Base-by-base conservation (phyloP, 1,284 basidiomycete species). In the Golubevia sp. region DNA sequence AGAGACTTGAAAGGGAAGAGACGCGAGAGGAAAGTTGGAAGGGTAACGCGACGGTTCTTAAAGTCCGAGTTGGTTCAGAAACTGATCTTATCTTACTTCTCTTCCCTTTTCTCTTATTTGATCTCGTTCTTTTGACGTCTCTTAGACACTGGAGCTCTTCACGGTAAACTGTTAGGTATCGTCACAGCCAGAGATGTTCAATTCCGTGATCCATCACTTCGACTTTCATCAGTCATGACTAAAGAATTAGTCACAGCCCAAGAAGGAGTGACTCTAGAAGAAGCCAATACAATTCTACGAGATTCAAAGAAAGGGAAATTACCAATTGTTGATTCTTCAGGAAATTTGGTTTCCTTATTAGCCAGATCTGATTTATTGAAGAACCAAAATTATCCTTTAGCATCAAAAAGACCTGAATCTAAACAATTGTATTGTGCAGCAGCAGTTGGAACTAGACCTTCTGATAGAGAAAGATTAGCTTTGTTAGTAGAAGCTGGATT, bases 221-320 rank as follows among this genome's bases (percentile, higher is more conserved):
- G 87, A n/a, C 88, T 98, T 49, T 86, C 88, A n/a, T 87, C 92
- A 55, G 90, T 98, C 65, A 99, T 99, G 96, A 97, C 93, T 59
- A 73, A 63, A 26, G 77, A 83, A 49, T 72, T 83, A 18, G 79
- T 83, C 56, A 79, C 76, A 26, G 80, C 80, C 49, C 62, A 59
- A 50, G 52, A 74, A 61, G 80, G 80, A 55, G 63, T 81, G 56
- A 96, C 94, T 1, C 91, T 99, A 59, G 86, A 89, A 63, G 90
- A 97, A 85, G 97, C 96, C 71, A 99, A 99, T 87, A 87, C 90
- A 78, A 92, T 99, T 78, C 89, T 99, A 38, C 93, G 96, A 56
- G 91, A 93, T 84, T 96, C 92, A 55, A 99, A 99, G 85, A 98
- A 97, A 87, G 96, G 96, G 68, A 99, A 99, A 85, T 89, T 99